phyloP scores from a whole-genome alignment of 805 yeast species.

The Yarrowia sp. region DNA sequence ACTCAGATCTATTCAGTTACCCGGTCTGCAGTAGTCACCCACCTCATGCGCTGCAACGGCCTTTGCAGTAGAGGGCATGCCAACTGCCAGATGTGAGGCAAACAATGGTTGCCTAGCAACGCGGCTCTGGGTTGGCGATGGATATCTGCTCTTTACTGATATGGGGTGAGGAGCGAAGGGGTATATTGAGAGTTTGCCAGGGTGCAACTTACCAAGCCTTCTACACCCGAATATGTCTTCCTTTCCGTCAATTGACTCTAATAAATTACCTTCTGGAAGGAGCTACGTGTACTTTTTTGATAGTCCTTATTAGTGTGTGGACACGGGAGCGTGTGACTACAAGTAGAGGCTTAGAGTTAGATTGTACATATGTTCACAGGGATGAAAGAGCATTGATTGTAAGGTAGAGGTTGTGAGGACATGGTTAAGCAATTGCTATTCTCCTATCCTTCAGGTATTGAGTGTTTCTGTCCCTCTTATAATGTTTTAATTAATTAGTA shows the following conservation, averaged over 20 bases:
- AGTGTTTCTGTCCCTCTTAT: too few species aligned
- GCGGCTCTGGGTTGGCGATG: background rate
- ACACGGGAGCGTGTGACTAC: constrained; percentile 9
- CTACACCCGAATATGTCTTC: too few species aligned
- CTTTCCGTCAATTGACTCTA: background rate
- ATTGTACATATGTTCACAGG: background rate
- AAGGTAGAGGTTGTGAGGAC: too few species aligned
- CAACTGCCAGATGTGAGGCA: background rate
- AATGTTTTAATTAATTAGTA: too few species aligned
- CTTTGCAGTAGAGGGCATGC: background rate
- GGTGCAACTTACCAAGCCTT: background rate
- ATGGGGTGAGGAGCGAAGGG: background rate
- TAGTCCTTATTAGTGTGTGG: background rate
- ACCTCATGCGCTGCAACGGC: background rate
- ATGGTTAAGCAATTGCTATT: too few species aligned
- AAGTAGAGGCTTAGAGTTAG: background rate
- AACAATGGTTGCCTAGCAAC: constrained; percentile 21
- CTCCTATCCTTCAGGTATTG: too few species aligned
- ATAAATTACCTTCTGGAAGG: constrained; percentile 14
- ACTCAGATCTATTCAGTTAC: constrained; percentile 11
- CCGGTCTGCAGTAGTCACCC: constrained; percentile 3
- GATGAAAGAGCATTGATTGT: background rate
- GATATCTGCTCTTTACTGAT: background rate
- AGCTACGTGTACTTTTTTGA: constrained; percentile 7
- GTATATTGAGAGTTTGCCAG: background rate